These are phyloP conservation scores for Histomonas meleagridis DNA, from an alignment of 208 protist genomes.

Conservation along the genomic window DNA sequence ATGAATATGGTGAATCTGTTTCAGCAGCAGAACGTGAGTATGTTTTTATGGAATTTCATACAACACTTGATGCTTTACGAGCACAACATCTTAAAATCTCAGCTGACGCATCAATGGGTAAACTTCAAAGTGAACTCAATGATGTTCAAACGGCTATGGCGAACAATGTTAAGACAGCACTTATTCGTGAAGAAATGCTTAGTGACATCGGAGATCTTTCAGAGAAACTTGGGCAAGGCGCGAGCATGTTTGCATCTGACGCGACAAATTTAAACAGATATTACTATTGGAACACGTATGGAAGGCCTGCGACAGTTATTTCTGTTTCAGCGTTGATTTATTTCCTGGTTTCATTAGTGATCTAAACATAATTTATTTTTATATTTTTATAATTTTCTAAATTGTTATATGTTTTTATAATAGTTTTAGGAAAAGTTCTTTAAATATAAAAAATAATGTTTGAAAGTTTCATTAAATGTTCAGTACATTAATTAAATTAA, in stretches of 20 bases:
- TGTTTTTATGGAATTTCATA: not conserved
- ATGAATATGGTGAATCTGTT: not conserved
- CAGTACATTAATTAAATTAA: no score
- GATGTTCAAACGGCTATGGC: not conserved
- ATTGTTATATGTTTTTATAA: no score
- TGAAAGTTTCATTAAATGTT: no score
- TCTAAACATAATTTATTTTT: no score
- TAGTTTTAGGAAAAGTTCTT: no score
- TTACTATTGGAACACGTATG: not conserved
- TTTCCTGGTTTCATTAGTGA: not conserved
- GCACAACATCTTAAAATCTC: not conserved
- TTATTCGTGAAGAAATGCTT: not conserved
- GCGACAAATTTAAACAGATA: not conserved
- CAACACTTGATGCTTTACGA: not conserved
- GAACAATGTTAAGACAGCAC: not conserved
- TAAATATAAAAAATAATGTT: no score
- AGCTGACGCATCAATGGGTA: not conserved
- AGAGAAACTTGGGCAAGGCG: not conserved
- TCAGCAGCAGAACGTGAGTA: not conserved
- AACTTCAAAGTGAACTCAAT: not conserved
- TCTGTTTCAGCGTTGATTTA: not conserved
- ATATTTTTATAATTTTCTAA: no score
- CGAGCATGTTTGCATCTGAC: not conserved
- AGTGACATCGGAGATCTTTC: not conserved
- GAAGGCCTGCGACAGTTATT: not conserved